Conservation (phyloP, 75 land plant genomes). For the Larix kaempferi region DNA sequence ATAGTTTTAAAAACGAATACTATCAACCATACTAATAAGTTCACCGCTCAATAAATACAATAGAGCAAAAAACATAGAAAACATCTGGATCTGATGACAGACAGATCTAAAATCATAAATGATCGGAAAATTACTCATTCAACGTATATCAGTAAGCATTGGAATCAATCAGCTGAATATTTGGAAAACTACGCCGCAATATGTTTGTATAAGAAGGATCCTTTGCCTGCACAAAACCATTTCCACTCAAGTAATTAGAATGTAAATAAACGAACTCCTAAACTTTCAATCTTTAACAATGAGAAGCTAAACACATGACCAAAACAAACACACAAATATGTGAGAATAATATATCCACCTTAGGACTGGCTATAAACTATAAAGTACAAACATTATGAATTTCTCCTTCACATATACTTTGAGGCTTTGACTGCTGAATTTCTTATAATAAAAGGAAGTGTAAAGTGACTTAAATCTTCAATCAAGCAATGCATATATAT, state of each 20-base stretch:
- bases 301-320: background rate
- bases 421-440: background rate
- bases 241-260: background rate
- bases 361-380: background rate
- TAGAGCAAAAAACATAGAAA: background rate
- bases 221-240: slow-evolving; percentile 49
- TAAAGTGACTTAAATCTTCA: background rate
- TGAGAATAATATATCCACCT: background rate
- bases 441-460: background rate
- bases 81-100: background rate
- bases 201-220: slow-evolving; percentile 32
- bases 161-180: slow-evolving; percentile 68
- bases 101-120: background rate
- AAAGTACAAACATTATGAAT: background rate
- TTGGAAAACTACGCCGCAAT: slow-evolving; percentile 47
- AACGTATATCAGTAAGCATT: slow-evolving; percentile 14
- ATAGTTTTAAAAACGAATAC: background rate
- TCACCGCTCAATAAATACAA: background rate
- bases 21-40: background rate
- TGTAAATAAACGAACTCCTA: background rate
- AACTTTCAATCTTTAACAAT: background rate
- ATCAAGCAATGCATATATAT: no score
- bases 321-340: background rate
- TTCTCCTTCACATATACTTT: no score
- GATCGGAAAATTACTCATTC: background rate